Base-by-base conservation (phyloP, 108 stramenopile species). In the Discostella pseudostelligera region DNA sequence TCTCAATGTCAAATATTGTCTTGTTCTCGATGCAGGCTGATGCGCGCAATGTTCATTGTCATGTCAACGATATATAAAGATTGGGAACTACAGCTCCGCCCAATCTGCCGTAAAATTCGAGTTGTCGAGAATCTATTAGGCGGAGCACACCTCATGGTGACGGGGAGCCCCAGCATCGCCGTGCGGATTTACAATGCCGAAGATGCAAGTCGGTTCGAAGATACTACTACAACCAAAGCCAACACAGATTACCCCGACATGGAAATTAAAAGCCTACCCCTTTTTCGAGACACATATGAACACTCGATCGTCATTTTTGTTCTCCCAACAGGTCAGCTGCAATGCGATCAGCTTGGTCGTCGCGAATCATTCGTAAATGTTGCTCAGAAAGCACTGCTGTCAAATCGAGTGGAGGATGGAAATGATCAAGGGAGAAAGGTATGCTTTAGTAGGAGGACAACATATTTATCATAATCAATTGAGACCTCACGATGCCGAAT, bases 111-210 rank as follows among this genome's bases (percentile, higher is more conserved):
- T 35, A 80, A 74, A 63, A 59, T 82, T 40, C 82, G 82, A 46
- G 72, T 85, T 28, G 80, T 85, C 42, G 82, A 78, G 58, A 69
- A 70, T 39, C 67, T 85, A 0, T 44, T 62, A 13, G 81, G 81
- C 0, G 67, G 60, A 20, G 79, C 84, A 28, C 84, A 85, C 62
- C 69, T 85, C 21, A 66, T 85, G 65, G 54, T 85, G 39, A 58
- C 80, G n/a, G 79, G 82, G 37, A 60, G 66, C 10, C 76, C 72
- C 0, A 67, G 67, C 14, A 17, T 80, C 17, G 82, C 79, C 28
- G 71, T 80, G 14, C 69, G 82, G 39, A 32, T 75, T 22, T 83
- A 83, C 64, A 67, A 59, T 32, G 13, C 56, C 5, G 40, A 77
- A 16, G 72, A 74, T 39, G 32, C 73, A 19, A 46, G 47, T 46